Conservation (phyloP, 2,329 filamentous ascomycete species). For the Aspergillus versicolor region DNA sequence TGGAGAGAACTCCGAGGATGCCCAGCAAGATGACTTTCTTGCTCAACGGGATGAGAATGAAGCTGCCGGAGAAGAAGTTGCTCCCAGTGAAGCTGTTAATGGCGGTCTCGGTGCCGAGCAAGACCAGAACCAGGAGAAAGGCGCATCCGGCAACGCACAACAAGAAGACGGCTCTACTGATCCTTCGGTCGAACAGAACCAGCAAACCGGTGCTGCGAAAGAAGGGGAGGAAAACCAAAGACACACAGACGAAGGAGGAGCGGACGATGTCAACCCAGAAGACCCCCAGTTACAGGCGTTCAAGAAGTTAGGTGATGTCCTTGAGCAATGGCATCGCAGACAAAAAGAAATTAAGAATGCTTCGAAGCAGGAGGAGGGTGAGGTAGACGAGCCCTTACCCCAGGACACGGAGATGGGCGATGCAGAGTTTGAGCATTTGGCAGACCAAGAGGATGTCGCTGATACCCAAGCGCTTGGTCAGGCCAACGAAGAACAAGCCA, state of each 20-base stretch:
- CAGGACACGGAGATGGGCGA: constrained; percentile 70
- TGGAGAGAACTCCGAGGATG: constrained; percentile 51
- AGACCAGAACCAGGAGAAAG: constrained; percentile 44
- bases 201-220: constrained; percentile 43
- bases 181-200: constrained; percentile 47
- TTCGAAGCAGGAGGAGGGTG: constrained; percentile 52
- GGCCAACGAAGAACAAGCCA: constrained; percentile 81
- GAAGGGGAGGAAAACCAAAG: constrained; percentile 40
- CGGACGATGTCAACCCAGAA: constrained; percentile 34
- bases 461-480: constrained; percentile 90
- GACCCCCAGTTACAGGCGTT: constrained; percentile 67
- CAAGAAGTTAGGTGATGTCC: constrained; percentile 88
- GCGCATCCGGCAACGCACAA: constrained; percentile 48
- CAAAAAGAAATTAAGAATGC: constrained; percentile 75
- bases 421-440: constrained; percentile 90
- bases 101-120: constrained; percentile 40
- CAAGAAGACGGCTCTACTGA: constrained; percentile 46
- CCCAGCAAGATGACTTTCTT: constrained; percentile 49
- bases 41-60: constrained; percentile 50
- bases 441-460: constrained; percentile 75
- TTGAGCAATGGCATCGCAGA: constrained; percentile 90
- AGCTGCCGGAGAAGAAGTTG: constrained; percentile 56
- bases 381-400: constrained; percentile 50
- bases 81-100: constrained; percentile 41
- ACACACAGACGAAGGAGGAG: constrained; percentile 38